A percentile compares a stretch with the other conserved stretches of the same genome.
Conservation (phyloP, 495 filamentous ascomycete species). For the Neurospora hispaniola region DNA sequence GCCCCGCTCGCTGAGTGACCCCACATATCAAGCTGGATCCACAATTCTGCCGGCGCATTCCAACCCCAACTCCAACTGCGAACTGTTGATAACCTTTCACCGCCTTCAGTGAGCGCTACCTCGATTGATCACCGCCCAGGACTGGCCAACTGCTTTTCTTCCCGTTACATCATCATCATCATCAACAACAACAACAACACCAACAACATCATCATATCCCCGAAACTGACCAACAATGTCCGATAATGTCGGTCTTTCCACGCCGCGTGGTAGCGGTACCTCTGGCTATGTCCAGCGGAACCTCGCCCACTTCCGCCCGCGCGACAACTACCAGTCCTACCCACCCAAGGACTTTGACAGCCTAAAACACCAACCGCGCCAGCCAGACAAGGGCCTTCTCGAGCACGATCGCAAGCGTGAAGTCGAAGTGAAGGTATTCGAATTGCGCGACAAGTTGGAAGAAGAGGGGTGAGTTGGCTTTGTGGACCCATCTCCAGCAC, state of each 20-base stretch:
- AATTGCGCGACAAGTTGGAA: conserved; percentile 79
- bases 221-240: conserved; percentile 51
- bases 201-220: not conserved
- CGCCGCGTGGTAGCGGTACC: conserved; percentile 88
- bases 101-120: not conserved
- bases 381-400: conserved; percentile 84
- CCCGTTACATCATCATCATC: not conserved
- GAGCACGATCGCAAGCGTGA: conserved; percentile 85
- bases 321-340: conserved; percentile 50
- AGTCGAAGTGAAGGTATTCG: conserved; percentile 85
- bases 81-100: not conserved
- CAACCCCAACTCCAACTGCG: not conserved
- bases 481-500: not conserved
- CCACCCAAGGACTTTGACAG: conserved; percentile 47
- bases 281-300: conserved; percentile 97
- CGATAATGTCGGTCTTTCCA: conserved; percentile 93
- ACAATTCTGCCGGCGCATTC: not conserved
- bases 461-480: conserved; percentile 58
- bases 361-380: conserved; percentile 59
- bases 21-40: not conserved
- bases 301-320: conserved; percentile 64
- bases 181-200: not conserved
- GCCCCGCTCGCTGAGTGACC: not conserved
- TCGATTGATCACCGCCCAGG: not conserved
- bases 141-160: not conserved